A percentile compares a stretch with the other conserved stretches of the same genome.
phyloP scores from a whole-genome alignment of 2,329 filamentous ascomycete genomes.

The Daldinia eschscholtzii region DNA sequence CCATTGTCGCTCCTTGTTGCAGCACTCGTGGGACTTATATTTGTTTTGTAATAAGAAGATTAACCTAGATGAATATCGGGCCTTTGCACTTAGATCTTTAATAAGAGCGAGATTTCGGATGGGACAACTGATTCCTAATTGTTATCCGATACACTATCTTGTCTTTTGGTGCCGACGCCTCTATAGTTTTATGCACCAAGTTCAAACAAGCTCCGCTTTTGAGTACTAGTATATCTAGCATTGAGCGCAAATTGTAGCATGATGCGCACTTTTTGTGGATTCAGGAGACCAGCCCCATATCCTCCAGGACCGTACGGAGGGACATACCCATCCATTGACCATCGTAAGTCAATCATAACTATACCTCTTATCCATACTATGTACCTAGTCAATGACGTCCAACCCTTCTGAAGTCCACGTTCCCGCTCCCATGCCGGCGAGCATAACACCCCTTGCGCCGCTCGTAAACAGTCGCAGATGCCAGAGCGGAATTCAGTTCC shows the following conservation, averaged over 20 bases:
- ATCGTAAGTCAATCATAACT: conserved; percentile 64
- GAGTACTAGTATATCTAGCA: conserved; percentile 46
- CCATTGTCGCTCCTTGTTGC: conserved; percentile 10
- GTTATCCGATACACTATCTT: not conserved
- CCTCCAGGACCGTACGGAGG: conserved; percentile 57
- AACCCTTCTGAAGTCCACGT: conserved; percentile 59
- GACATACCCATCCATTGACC: conserved; percentile 67
- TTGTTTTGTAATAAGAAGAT: conserved; percentile 31
- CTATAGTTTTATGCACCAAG: conserved; percentile 26
- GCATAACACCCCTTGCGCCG: conserved; percentile 67
- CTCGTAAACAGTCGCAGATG: conserved; percentile 61
- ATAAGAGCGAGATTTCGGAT: conserved; percentile 7
- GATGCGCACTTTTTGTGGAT: conserved; percentile 68
- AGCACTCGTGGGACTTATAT: not conserved
- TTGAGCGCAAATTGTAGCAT: conserved; percentile 60
- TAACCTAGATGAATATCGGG: conserved; percentile 4
- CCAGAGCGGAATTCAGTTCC: conserved; percentile 62
- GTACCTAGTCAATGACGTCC: conserved; percentile 57
- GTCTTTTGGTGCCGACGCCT: not conserved
- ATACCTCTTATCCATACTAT: conserved; percentile 61
- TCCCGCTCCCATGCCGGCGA: conserved; percentile 68
- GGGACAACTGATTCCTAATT: not conserved
- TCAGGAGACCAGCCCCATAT: conserved; percentile 61
- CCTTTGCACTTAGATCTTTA: conserved; percentile 4
- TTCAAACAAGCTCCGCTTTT: conserved; percentile 39